phyloP scores from a whole-genome alignment of 257 asterid genomes.

The Catharanthus roseus region DNA sequence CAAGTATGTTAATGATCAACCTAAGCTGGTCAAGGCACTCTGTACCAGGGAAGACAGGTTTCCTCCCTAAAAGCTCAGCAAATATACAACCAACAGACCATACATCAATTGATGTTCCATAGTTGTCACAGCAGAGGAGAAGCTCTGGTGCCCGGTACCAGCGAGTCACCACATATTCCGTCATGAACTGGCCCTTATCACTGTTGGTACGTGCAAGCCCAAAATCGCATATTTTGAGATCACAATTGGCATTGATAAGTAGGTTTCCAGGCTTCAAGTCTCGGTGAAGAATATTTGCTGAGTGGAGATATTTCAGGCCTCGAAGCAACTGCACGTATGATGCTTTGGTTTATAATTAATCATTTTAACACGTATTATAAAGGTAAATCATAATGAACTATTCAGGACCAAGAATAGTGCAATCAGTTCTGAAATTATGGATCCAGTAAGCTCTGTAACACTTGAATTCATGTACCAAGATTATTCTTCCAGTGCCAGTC shows the following conservation, averaged over 20 bases:
- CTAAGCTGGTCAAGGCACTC: constrained; percentile 28
- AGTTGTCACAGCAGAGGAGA: constrained; percentile 27
- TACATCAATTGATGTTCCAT: constrained; percentile 25
- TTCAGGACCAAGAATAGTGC: neutral
- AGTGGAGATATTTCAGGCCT: constrained; percentile 27
- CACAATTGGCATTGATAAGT: constrained; percentile 27
- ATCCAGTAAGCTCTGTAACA: neutral
- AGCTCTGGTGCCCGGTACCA: constrained; percentile 30
- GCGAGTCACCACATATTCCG: constrained; percentile 27
- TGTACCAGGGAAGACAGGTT: constrained; percentile 25
- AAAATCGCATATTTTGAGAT: constrained; percentile 25
- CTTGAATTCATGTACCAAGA: neutral
- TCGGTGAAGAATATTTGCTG: constrained; percentile 25
- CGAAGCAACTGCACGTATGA: constrained; percentile 21
- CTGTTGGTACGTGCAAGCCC: constrained; percentile 27
- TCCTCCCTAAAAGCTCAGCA: constrained; percentile 28
- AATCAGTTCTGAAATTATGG: neutral
- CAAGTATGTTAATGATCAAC: constrained; percentile 25
- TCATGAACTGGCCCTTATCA: constrained; percentile 29
- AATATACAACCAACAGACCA: constrained; percentile 30
- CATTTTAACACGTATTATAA: neutral
- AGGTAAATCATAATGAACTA: neutral
- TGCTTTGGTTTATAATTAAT: neutral
- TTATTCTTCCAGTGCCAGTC: neutral
- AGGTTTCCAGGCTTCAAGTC: constrained; percentile 28